Evolutionary conservation across 2,329 filamentous ascomycete genomes (phyloP), one percentile per base, ranked within the genome.

Genomic region (Alternaria hordeiaustralica): DNA sequence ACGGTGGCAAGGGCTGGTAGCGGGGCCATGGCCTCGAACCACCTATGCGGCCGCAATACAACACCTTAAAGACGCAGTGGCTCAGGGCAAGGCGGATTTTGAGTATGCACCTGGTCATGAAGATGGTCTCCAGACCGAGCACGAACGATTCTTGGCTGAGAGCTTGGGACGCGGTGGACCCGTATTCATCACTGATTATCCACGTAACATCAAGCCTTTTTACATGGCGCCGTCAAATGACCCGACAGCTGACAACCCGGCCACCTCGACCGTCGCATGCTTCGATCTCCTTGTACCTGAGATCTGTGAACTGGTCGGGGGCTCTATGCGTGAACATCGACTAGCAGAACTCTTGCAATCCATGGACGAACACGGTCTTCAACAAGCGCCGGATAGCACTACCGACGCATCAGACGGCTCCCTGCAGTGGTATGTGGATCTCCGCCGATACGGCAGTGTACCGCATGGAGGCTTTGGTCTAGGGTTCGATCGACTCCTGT

Each of bases 151-250:
- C 78, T 86, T 99, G 58, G 94, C 96, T 51, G 85, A 88, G 57
- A 83, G 83, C 25, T 75, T 95, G 47, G 89, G 89, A 69, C 82
- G 87, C 51, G 85, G 86, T 18, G 81, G 82, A 2, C 96, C 96
- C 8, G 86, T 98, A 47, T 98, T 98, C 77, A 89, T 99, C 68
- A 98, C 94, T 13, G 87, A 97, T 78, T 99, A 97, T 77, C 96
- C 96, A n/a, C 88, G 88, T 68, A 84, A 85, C 51, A 89, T 96
- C 78, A 99, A 99, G 82, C 93, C 95, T 11, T 99, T 98, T 81
- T 99, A 94, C 80, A 94, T 94, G 92, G 80, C 87, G 3, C 87
- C 88, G 15, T 79, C 77, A 30, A 65, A 55, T 57, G 63, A 68
- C 28, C 47, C 59, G 15, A 25, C 51, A 30, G 55, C 62, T 23